phyloP scores from a whole-genome alignment of 163 green algal species.

The Scenedesmus sp. region DNA sequence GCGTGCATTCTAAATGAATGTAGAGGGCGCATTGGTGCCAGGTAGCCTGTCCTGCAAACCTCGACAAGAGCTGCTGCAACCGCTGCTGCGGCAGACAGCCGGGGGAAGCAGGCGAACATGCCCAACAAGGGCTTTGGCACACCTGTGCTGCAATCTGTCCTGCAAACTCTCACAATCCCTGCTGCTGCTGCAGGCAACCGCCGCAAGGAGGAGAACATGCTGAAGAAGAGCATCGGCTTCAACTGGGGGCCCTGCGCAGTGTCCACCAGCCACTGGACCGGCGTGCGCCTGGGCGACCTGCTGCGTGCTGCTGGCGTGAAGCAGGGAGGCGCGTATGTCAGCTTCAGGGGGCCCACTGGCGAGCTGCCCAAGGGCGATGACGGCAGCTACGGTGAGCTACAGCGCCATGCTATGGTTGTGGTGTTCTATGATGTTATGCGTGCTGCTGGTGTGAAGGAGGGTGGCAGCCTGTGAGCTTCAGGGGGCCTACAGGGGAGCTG shows the following conservation, averaged over 20 bases:
- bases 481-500: constrained; percentile 75
- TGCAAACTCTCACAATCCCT: neutral
- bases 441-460: constrained; percentile 24
- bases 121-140: too few species aligned
- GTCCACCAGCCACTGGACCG: constrained; percentile 87
- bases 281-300: constrained; percentile 88
- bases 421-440: neutral
- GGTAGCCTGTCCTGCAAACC: too few species aligned
- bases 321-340: constrained; percentile 73
- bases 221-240: constrained; percentile 98
- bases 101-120: too few species aligned
- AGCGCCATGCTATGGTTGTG: neutral
- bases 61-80: too few species aligned
- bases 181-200: constrained; percentile 87
- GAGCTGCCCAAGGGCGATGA: constrained; percentile 90
- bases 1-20: neutral
- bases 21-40: too few species aligned
- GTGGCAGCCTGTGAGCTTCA: neutral
- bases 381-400: constrained; percentile 81
- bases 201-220: constrained; percentile 99
- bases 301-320: constrained; percentile 82
- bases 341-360: constrained; percentile 86
- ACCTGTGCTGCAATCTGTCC: too few species aligned
- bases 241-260: constrained; percentile 91
- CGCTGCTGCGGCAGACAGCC: too few species aligned